These are phyloP conservation scores for Picea mariana DNA, from an alignment of 83 land plant genomes.

Conservation along the genomic window DNA sequence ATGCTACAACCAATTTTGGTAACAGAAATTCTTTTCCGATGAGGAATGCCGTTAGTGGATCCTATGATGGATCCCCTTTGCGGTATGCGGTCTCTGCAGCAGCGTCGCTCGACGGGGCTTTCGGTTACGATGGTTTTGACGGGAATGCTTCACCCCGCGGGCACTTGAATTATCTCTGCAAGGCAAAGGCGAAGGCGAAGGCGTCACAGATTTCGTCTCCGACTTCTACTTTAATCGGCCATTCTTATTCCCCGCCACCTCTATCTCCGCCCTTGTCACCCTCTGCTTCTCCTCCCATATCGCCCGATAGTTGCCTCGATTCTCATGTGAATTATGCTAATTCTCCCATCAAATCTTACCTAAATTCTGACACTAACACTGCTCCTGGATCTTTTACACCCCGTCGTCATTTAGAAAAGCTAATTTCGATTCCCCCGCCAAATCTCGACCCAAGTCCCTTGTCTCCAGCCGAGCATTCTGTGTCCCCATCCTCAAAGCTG, in stretches of 20 bases:
- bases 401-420: too few species aligned
- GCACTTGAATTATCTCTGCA: neutral
- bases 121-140: neutral
- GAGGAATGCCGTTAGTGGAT: neutral
- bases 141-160: neutral
- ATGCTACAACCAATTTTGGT: neutral
- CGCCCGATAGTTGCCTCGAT: too few species aligned
- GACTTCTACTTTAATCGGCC: conserved; percentile 27
- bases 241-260: conserved; percentile 11
- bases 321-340: too few species aligned
- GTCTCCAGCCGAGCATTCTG: neutral
- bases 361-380: too few species aligned
- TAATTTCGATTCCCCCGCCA: too few species aligned
- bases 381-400: too few species aligned
- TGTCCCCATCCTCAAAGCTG: too few species aligned
- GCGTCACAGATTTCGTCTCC: conserved; percentile 20
- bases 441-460: neutral
- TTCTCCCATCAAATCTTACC: too few species aligned
- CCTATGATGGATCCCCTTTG: conserved; percentile 4
- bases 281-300: neutral
- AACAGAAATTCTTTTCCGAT: neutral
- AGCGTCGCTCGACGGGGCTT: neutral
- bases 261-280: conserved; percentile 27
- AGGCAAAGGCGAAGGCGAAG: neutral
- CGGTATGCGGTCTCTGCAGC: conserved; percentile 1